Conservation (phyloP, 345 rosid species). For the Abelmoschus esculentus region DNA sequence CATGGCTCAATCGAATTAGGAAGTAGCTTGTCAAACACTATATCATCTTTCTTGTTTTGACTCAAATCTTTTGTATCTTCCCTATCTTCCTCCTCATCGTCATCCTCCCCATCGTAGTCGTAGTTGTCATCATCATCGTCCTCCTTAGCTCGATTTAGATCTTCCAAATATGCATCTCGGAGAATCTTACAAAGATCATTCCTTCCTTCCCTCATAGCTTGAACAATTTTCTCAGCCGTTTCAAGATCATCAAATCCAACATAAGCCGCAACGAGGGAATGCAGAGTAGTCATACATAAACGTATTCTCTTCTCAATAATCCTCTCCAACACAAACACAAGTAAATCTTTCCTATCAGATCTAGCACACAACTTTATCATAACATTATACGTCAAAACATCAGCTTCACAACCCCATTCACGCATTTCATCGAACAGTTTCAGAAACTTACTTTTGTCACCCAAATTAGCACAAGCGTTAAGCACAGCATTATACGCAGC, state of each 20-base stretch:
- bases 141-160: slow-evolving; percentile 35
- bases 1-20: slow-evolving; percentile 43
- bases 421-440: slow-evolving; percentile 66
- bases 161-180: slow-evolving; percentile 42
- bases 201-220: slow-evolving; percentile 83
- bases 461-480: slow-evolving; percentile 80
- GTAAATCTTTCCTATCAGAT: slow-evolving; percentile 54
- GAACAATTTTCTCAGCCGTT: slow-evolving; percentile 69
- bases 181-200: slow-evolving; percentile 75
- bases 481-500: slow-evolving; percentile 74
- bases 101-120: slow-evolving; percentile 7
- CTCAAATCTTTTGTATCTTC: background rate
- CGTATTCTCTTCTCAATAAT: slow-evolving; percentile 45
- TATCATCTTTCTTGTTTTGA: slow-evolving; percentile 13
- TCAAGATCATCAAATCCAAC: slow-evolving; percentile 81
- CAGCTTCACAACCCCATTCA: slow-evolving; percentile 54
- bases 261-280: slow-evolving; percentile 84
- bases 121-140: slow-evolving; percentile 32
- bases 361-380: slow-evolving; percentile 85
- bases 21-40: slow-evolving; percentile 55
- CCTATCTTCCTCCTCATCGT: slow-evolving; percentile 1
- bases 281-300: slow-evolving; percentile 70
- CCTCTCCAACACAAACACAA: slow-evolving; percentile 73
- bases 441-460: slow-evolving; percentile 50
- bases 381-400: slow-evolving; percentile 67